These are phyloP conservation scores for Volvox reticuliferus DNA, from an alignment of 139 green algal species.

Conservation along the genomic window DNA sequence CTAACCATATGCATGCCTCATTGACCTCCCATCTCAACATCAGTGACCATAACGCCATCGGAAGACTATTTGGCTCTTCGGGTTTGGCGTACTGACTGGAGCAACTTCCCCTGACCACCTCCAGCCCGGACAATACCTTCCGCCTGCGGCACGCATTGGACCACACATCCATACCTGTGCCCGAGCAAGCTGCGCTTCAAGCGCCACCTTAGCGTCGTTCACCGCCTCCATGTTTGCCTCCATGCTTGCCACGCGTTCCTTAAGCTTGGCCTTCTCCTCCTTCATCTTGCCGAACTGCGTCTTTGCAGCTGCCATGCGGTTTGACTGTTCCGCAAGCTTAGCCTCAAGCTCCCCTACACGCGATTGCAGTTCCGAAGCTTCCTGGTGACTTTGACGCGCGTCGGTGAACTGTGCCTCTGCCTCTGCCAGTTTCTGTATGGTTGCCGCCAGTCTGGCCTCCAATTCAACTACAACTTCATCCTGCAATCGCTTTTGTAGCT, in stretches of 20 bases:
- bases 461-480: background rate
- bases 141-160: too few species aligned
- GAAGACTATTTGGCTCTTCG: too few species aligned
- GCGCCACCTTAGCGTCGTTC: background rate
- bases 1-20: too few species aligned
- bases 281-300: conserved; percentile 43
- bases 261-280: conserved; percentile 37
- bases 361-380: background rate
- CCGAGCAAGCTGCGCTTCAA: conserved; percentile 16
- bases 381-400: background rate
- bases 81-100: too few species aligned
- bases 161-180: background rate
- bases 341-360: conserved; percentile 28
- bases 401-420: background rate
- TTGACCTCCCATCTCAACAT: too few species aligned
- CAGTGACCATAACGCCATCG: too few species aligned
- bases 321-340: conserved; percentile 21
- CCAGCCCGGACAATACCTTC: too few species aligned
- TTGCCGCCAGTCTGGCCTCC: background rate
- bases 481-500: background rate
- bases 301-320: conserved; percentile 40
- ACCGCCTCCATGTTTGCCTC: background rate
- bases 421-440: background rate
- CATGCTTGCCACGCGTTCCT: conserved; percentile 21
- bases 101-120: too few species aligned